Evolutionary conservation across 2,329 filamentous ascomycete species (phyloP).

Genomic region (Fusarium sp.): DNA sequence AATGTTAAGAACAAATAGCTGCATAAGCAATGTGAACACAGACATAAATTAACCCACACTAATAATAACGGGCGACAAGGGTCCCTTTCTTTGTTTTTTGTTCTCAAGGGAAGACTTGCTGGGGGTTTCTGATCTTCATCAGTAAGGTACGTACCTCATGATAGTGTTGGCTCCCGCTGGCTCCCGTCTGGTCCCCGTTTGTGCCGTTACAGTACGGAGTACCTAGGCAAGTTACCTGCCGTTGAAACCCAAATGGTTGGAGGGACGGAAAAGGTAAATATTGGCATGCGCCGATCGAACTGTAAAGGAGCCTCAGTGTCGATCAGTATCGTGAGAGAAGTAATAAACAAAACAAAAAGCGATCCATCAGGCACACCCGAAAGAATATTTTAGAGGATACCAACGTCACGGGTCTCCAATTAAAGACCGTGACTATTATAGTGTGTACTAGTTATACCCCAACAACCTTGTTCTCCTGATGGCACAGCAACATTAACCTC

Average conservation of each 20-base stretch:
- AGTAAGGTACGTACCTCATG: neutral
- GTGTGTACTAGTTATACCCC: neutral
- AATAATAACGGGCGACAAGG: neutral
- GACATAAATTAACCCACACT: neutral
- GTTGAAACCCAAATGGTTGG: slow-evolving; percentile 11
- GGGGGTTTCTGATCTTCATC: slow-evolving; percentile 13
- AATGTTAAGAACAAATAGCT: neutral
- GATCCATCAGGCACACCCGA: neutral
- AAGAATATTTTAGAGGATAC: neutral
- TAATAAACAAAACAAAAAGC: neutral
- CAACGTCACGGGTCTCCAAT: slow-evolving; percentile 7
- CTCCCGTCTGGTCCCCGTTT: slow-evolving; percentile 24
- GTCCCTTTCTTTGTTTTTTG: slow-evolving; percentile 7
- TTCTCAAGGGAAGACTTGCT: slow-evolving; percentile 11
- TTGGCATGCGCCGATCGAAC: neutral
- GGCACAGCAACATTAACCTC: slow-evolving; percentile 20
- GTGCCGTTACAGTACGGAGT: slow-evolving; percentile 8
- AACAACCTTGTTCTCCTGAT: slow-evolving; percentile 3
- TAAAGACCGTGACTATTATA: slow-evolving; percentile 3
- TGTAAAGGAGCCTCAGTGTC: neutral
- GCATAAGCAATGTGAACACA: slow-evolving; percentile 15
- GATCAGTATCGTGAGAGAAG: neutral
- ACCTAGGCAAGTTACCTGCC: neutral
- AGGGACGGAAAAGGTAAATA: slow-evolving; percentile 1
- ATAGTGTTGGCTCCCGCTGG: slow-evolving; percentile 20